Evolutionary conservation across 257 asterid genomes (phyloP).

Genomic region (Solanum gandarillasii): DNA sequence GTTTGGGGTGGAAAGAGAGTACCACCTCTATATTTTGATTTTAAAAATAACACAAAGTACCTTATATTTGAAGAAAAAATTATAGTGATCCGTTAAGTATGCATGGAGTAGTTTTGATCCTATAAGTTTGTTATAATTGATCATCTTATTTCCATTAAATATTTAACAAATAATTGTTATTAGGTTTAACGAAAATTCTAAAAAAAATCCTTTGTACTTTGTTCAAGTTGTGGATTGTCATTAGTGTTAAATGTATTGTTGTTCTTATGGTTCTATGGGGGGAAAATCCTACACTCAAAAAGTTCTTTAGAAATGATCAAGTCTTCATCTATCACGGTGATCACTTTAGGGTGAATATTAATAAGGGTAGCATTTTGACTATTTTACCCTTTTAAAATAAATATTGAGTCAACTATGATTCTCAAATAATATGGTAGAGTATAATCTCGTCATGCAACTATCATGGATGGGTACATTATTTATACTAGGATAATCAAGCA

Average conservation of each 20-base stretch:
- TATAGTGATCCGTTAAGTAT: not conserved
- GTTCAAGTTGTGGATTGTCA: not conserved
- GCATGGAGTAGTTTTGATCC: not conserved
- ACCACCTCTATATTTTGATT: not conserved
- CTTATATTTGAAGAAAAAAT: not conserved
- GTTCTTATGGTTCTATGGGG: not conserved
- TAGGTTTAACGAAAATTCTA: not conserved
- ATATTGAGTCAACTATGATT: no score
- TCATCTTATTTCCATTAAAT: not conserved
- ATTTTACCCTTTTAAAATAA: no score
- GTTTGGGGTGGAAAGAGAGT: not conserved
- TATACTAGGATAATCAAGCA: no score
- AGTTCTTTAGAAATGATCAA: not conserved
- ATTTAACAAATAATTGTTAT: not conserved
- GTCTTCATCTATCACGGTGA: no score
- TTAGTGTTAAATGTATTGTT: not conserved
- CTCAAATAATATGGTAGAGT: no score
- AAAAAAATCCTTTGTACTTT: not conserved
- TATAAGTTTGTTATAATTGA: not conserved
- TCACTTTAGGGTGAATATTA: no score
- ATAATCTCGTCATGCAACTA: no score
- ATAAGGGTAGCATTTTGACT: no score
- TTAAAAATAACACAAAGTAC: not conserved
- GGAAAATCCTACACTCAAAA: not conserved
- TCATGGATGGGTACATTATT: no score